Conservation (phyloP, 164 flowering plant genomes). For the Hamamelis virginiana region DNA sequence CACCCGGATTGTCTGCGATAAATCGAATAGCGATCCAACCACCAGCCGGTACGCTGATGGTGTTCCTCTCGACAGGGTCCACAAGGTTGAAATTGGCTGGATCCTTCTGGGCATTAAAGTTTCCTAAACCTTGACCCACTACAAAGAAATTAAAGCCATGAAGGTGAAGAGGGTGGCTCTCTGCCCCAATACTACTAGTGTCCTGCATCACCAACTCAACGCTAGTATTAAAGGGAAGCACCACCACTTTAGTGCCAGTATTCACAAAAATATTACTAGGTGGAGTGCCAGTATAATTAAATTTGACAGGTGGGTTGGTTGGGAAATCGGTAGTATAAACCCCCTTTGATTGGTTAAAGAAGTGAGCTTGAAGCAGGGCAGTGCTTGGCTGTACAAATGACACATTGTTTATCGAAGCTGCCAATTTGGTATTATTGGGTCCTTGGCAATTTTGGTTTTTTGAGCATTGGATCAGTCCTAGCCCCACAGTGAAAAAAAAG, state of each 20-base stretch:
- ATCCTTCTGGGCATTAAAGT: conserved; percentile 44
- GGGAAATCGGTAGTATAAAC: conserved; percentile 62
- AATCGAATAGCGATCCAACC: conserved; percentile 68
- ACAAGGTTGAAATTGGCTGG: conserved; percentile 45
- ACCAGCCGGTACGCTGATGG: conserved; percentile 51
- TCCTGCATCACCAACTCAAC: conserved; percentile 61
- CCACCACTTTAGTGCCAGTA: conserved; percentile 41
- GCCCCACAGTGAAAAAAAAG: conserved; percentile 37
- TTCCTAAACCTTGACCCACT: conserved; percentile 55
- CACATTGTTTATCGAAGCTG: conserved; percentile 51
- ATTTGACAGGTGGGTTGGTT: conserved; percentile 23
- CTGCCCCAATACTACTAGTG: conserved; percentile 51
- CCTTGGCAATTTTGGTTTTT: conserved; percentile 51
- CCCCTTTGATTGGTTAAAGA: conserved; percentile 36
- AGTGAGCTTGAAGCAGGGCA: conserved; percentile 47
- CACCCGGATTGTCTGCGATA: conserved; percentile 61
- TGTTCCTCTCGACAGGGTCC: conserved; percentile 61
- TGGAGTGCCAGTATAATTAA: conserved; percentile 49
- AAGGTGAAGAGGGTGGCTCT: conserved; percentile 61
- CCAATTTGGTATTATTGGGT: conserved; percentile 41
- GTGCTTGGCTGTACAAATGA: conserved; percentile 39
- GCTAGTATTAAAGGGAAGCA: conserved; percentile 42
- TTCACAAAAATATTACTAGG: conserved; percentile 44
- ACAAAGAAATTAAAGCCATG: conserved; percentile 62
- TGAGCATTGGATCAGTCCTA: conserved; percentile 32